A percentile compares a stretch with the other conserved stretches of the same genome.
Conservation (phyloP, 441 rosid species). For the Gossypium trilobum region DNA sequence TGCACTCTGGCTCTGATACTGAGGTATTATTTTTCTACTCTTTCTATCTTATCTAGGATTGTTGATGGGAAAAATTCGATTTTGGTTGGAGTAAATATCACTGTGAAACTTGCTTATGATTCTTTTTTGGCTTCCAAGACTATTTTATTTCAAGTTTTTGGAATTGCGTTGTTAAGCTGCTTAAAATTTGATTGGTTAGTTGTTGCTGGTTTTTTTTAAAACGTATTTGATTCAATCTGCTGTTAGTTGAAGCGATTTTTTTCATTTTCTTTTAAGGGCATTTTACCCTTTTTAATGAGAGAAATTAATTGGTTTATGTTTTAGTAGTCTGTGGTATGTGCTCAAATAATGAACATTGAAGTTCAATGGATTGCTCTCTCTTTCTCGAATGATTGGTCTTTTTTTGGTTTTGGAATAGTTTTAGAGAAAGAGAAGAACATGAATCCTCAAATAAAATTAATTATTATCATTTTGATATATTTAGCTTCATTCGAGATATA, state of each 20-base stretch:
- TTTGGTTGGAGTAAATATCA: background rate
- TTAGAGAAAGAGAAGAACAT: background rate
- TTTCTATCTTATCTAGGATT: background rate
- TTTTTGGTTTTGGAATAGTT: background rate
- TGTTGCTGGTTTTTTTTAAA: background rate
- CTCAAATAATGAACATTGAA: background rate
- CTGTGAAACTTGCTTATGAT: background rate
- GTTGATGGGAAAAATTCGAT: background rate
- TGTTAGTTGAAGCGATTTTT: background rate
- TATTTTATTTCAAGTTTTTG: background rate
- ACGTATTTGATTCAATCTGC: background rate
- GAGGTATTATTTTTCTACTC: background rate
- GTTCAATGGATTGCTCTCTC: background rate
- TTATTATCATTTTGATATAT: background rate
- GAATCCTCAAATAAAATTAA: background rate
- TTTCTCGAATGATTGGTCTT: background rate
- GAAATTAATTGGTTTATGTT: background rate
- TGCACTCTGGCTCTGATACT: background rate
- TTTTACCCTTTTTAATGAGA: background rate
- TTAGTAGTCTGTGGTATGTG: background rate
- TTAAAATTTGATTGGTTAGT: background rate
- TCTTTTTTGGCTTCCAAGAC: background rate
- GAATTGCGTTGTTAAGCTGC: background rate
- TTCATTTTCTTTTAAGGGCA: background rate
- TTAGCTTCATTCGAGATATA: background rate